phyloP scores from a whole-genome alignment of 148 eudicot species.

The Fallopia convolvulus region DNA sequence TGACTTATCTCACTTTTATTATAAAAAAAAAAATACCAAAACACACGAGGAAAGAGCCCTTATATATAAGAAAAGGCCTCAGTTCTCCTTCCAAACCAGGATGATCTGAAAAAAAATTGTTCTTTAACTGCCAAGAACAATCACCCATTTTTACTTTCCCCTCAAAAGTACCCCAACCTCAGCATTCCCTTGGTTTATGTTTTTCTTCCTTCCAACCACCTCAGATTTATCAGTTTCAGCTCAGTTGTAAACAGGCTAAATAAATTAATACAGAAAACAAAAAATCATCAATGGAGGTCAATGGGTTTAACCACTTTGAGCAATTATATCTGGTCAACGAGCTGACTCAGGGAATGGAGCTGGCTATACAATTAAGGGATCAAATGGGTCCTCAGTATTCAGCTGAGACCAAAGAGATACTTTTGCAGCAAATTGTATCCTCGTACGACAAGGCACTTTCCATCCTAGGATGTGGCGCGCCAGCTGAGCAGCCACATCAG shows the following conservation, averaged over 20 bases:
- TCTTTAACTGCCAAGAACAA: neutral
- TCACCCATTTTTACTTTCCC: no score
- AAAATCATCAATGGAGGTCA: conserved; percentile 27
- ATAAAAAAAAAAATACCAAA: neutral
- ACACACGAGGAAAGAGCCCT: neutral
- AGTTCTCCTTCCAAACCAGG: neutral
- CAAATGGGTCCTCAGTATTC: conserved; percentile 33
- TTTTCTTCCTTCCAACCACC: neutral
- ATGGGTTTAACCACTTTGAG: conserved; percentile 15
- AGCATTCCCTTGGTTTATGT: no score
- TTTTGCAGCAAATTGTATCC: conserved; percentile 47
- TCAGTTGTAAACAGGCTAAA: neutral
- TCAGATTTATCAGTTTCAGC: neutral
- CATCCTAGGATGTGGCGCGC: conserved; percentile 47
- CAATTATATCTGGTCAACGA: conserved; percentile 36
- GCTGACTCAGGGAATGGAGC: conserved; percentile 63
- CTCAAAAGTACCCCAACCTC: neutral
- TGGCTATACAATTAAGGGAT: conserved; percentile 49
- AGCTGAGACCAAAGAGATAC: conserved; percentile 25
- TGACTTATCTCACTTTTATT: neutral
- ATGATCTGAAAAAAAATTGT: neutral
- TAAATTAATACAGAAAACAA: neutral
- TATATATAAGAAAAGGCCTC: neutral
- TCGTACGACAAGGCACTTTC: conserved; percentile 62
- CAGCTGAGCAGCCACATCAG: conserved; percentile 32